Evolutionary conservation across 306 rosid genomes (phyloP), one percentile per base, ranked within the genome.

Genomic region (Lagenaria siceraria): DNA sequence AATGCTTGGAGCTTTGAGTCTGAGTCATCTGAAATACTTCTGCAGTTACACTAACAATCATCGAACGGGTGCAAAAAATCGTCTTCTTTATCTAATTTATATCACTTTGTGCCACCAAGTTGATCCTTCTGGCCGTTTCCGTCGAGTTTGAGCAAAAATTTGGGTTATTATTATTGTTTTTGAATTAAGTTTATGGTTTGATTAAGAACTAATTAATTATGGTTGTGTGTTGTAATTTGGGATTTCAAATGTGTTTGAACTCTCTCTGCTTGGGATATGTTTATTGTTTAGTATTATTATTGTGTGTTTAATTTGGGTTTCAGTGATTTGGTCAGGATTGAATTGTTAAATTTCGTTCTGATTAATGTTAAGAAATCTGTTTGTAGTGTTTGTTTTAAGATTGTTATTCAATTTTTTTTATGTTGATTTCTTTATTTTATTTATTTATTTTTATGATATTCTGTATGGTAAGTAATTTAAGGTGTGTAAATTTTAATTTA

Each of bases 41-140:
- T 87, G 92, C 59, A 80, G 74, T 55, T 81, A 86, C 36, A 87
- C 87, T 0, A 24, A 13, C 0, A 84, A 65, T 42, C 97, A 92
- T 77, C 84, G 86, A 12, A 87, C 92, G 0, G 97, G 87, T 0
- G 89, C 92, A 2, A 90, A 92, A 22, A 83, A 92, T 74, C 78
- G 93, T 0, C 79, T 92, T 82, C 84, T 90, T 33, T 90, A 83
- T 71, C 80, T 68, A 4, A 55, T 90, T 7, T 90, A 87, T 65
- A 59, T 78, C 18, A 68, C 13, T 22, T 35, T 90, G 33, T 85
- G 82, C 61, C 83, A 80, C 21, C 93, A 90, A 63, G 85, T 92
- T 31, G 75, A 79, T 33, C 86, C 88, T 0, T 1, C 25, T 0
- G 83, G 85, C 0, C 85, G 82, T 35, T 88, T 82, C 33, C 42